Evolutionary conservation across 352 stramenopile species (phyloP), one percentile per base, ranked within the genome.

Genomic region (Phytophthora citrophthora): DNA sequence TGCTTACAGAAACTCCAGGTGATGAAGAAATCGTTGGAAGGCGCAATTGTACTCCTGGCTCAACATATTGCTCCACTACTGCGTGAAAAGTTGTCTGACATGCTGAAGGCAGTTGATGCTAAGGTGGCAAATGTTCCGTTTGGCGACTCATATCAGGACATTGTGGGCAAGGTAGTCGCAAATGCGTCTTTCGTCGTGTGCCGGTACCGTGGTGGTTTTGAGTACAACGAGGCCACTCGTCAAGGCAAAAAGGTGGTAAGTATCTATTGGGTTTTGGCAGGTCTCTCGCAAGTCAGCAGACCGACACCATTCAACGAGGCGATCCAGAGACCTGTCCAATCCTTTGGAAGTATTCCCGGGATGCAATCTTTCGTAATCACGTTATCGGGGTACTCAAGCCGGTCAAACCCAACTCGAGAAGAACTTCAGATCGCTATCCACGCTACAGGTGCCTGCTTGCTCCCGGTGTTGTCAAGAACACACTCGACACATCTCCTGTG

Each of bases 311-410:
- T 86, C 31, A 77, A 74, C 20, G 65, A 93, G 50, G 65, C 55
- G 2, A 82, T 93, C 52, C 69, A 91, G 49, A 70, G 65, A 9
- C 86, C 87, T 7, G 72, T 90, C n/a, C 68, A 75, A 39, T 77
- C 64, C 3, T 89, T 87, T 72, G 86, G 86, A 18, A 81, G 86
- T 31, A 87, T 95, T 16, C 32, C 68, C 9, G 83, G 83, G 29
- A 96, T 96, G 88, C 79, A 92, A 29, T 77, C 49, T 27, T 90
- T 94, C 29, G 80, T 96, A 11, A 78, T 96, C 53, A 96, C 88
- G 10, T 72, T 96, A 11, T 96, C 88, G 1, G 88, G 86, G 0
- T 96, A 91, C 60, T 94, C 74, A 29, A 93, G 77, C 32, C 80
- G 81, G 18, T 93, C 88, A 54, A 76, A 54, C 6, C 88, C 88